Conservation (phyloP, 2,329 filamentous ascomycete species). For the Fusarium austroafricanum region DNA sequence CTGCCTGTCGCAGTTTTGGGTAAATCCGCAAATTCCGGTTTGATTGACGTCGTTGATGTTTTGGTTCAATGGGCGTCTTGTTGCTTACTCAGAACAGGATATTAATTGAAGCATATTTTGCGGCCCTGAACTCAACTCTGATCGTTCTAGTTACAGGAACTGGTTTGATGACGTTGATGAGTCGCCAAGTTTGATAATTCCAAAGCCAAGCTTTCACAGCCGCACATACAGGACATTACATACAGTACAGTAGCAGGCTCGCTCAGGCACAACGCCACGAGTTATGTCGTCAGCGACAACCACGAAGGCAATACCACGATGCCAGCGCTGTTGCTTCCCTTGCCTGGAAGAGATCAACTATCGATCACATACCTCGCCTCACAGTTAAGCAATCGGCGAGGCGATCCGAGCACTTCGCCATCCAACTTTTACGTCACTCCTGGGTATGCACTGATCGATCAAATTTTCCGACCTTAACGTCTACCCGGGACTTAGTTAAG, state of each 20-base stretch:
- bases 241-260: background rate
- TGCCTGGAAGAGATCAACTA: constrained; percentile 25
- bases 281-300: background rate
- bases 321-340: constrained; percentile 8
- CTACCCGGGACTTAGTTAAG: too few species aligned
- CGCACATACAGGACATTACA: background rate
- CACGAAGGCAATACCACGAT: constrained; percentile 10
- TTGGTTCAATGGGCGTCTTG: background rate
- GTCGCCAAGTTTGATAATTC: background rate
- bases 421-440: constrained; percentile 34
- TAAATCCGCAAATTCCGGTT: constrained; percentile 33
- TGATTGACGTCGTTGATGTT: constrained; percentile 15
- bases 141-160: background rate
- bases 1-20: constrained; percentile 1
- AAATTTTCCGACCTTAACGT: constrained; percentile 9
- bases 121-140: background rate
- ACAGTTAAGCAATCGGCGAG: constrained; percentile 9
- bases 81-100: background rate
- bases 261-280: constrained; percentile 27
- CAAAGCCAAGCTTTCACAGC: background rate
- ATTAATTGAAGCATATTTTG: background rate
- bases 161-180: constrained; percentile 26
- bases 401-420: constrained; percentile 13
- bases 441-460: constrained; percentile 23
- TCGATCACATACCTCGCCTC: constrained; percentile 19